These are phyloP conservation scores for maize (Zea mays) DNA, from an alignment of 176 grass and related monocot genomes.

Conservation along the genomic window Zm-B73-REFERENCE-NAM-5.0 NC_050097.1:36123501-36124000, in stretches of 20 bases:
- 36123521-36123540: too few species aligned
- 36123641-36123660: slow-evolving; percentile 46
- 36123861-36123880: slow-evolving; percentile 39
- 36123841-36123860: slow-evolving; percentile 52
- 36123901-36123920: neutral
- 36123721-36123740: slow-evolving; percentile 44
- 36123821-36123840: slow-evolving; percentile 31
- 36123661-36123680: slow-evolving; percentile 54
- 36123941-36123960: neutral
- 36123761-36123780: slow-evolving; percentile 29
- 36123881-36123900: slow-evolving; percentile 46
- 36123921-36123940: neutral
- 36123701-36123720: slow-evolving; percentile 48
- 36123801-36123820: slow-evolving; percentile 62
- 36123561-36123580: slow-evolving; percentile 35
- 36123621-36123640: slow-evolving; percentile 42
- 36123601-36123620: slow-evolving; percentile 58
- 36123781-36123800: slow-evolving; percentile 51
- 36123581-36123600: slow-evolving; percentile 63
- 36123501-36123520: too few species aligned
- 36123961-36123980: neutral
- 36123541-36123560: too few species aligned
- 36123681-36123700: slow-evolving; percentile 46
- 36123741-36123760: slow-evolving; percentile 54
- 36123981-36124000: neutral